A percentile compares a stretch with the other conserved stretches of the same genome.
These are phyloP conservation scores for Fraxinus nigra DNA, from an alignment of 305 asterid species.

Conservation along the genomic window DNA sequence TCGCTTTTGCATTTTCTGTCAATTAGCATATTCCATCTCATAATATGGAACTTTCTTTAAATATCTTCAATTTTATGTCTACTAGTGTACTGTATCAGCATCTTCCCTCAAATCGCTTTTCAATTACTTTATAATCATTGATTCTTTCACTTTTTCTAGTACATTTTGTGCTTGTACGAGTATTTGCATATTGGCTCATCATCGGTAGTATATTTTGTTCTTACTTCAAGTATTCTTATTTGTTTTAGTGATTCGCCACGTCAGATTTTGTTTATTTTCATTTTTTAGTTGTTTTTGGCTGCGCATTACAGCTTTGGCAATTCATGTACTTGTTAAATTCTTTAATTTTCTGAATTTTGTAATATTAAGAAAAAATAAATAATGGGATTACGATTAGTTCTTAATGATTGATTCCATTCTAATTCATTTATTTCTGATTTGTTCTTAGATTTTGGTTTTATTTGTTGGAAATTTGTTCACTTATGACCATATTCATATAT, in stretches of 20 bases:
- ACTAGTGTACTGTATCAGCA: background rate
- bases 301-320: background rate
- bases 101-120: background rate
- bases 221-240: background rate
- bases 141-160: background rate
- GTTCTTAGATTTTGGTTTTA: background rate
- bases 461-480: background rate
- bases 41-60: background rate
- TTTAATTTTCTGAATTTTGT: background rate
- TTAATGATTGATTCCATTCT: background rate
- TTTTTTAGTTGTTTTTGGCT: background rate
- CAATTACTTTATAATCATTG: background rate
- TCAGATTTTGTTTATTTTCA: background rate
- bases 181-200: background rate
- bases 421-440: background rate
- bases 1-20: background rate
- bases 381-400: background rate
- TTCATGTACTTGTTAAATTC: background rate
- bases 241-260: background rate
- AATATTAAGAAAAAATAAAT: background rate
- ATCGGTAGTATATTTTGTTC: background rate
- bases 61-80: background rate
- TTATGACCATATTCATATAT: background rate
- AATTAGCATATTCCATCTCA: background rate
- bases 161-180: background rate